Percentiles rank a stretch among this genome's conserved stretches.
phyloP scores from a whole-genome alignment of 768 basidiomycete genomes.

The Boletus pseudopeckii region DNA sequence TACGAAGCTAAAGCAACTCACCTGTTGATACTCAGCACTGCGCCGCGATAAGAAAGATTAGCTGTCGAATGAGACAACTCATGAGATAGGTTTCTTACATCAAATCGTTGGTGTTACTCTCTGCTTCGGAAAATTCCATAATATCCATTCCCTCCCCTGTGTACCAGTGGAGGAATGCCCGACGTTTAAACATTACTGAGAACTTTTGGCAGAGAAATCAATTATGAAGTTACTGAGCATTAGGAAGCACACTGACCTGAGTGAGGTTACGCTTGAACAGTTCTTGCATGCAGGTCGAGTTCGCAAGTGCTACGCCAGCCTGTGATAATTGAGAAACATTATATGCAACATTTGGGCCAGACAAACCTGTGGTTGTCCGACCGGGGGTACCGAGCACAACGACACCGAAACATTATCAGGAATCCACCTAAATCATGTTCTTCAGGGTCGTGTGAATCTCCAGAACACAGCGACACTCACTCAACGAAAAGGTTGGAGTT shows the following conservation, averaged over 20 bases:
- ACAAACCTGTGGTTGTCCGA: constrained; percentile 67
- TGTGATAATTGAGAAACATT: constrained; percentile 26
- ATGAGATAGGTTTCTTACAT: constrained; percentile 52
- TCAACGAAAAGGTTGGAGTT: constrained; percentile 78
- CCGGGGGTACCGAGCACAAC: constrained; percentile 77
- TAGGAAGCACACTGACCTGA: constrained; percentile 40
- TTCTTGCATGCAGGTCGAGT: constrained; percentile 84
- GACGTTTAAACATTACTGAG: constrained; percentile 74
- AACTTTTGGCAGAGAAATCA: constrained; percentile 45
- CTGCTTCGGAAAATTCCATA: constrained; percentile 80
- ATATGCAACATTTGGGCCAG: background rate
- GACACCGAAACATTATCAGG: constrained; percentile 88
- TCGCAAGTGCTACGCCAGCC: constrained; percentile 69
- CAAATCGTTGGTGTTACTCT: constrained; percentile 76
- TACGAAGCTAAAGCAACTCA: constrained; percentile 23
- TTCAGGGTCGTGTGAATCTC: constrained; percentile 1
- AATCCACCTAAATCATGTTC: constrained; percentile 60
- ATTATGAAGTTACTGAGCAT: background rate
- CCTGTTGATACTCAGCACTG: constrained; percentile 90
- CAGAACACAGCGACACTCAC: constrained; percentile 37
- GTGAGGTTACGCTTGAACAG: constrained; percentile 71
- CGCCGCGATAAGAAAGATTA: constrained; percentile 6
- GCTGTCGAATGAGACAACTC: background rate
- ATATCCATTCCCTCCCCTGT: constrained; percentile 89
- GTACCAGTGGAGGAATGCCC: constrained; percentile 90